Base-by-base conservation (phyloP, 345 rosid species). In the Raphanus sativus region DNA sequence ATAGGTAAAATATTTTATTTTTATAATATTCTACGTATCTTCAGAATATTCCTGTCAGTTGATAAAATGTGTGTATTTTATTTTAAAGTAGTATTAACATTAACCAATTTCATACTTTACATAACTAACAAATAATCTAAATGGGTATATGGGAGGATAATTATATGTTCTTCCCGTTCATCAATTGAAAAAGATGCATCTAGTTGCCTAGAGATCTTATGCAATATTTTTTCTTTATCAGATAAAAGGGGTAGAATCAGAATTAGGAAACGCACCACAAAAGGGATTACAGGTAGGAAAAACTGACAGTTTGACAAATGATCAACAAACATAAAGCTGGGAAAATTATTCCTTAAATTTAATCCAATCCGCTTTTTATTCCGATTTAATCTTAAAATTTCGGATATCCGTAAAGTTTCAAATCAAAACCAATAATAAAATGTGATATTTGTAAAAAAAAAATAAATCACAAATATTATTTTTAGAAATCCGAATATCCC, bases 1-100 rank as follows among this genome's bases (percentile, higher is more conserved):
- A 5, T 61, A 52, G 28, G 0, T 4, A 33, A 11, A 45, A 1
- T 11, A 21, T 3, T 50, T 16, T 65, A 21, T 59, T 36, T 67
- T 33, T 48, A 28, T 45, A 36, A 52, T 68, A 73, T 68, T 61
- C 70, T 73, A 62, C 50, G 62, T 29, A 68, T 36, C 38, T 2
- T 50, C 61, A 73, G 78, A 62, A 73, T 73, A 79, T 73, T 79
- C 82, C 75, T 62, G 54, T 38, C 2, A 34, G 62, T 60, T 17
- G n/a, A 73, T 73, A 33, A 32, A 58, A n/a, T 55, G 65, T 66
- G 12, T 25, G 62, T 48, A 58, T 71, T 65, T 38, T 38, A 38
- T 9, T 10, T 38, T 38, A 38, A 38, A 10, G 45, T 38, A 38
- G 12, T 38, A 38, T 45, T 45, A 13, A 45, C 13, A 28, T 28